A percentile compares a stretch with the other conserved stretches of the same genome.
These are phyloP conservation scores for Plasmodium relictum DNA, from an alignment of 169 alveolate species.

Conservation along the genomic window DNA sequence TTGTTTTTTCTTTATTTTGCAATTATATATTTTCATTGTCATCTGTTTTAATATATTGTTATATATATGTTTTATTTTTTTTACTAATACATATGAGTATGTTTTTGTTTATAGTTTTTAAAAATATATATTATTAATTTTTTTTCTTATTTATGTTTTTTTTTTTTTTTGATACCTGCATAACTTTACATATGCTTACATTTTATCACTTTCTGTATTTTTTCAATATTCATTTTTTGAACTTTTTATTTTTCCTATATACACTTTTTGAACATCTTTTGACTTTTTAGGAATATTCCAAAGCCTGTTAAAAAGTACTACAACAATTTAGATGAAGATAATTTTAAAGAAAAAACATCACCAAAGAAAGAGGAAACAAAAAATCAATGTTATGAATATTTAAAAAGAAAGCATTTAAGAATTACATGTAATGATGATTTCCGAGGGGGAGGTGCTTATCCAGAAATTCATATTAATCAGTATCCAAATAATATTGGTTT, in stretches of 20 bases:
- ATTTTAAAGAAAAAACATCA: background rate
- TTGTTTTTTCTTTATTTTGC: too few species aligned
- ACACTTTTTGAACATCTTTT: too few species aligned
- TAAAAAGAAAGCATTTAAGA: constrained; percentile 78
- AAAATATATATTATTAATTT: too few species aligned
- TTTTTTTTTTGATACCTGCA: too few species aligned
- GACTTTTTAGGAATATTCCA: constrained; percentile 46
- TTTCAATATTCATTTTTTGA: background rate
- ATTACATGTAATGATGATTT: constrained; percentile 86
- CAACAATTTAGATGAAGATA: background rate
- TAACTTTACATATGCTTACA: too few species aligned
- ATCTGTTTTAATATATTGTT: too few species aligned
- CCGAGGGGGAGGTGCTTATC: constrained; percentile 89
- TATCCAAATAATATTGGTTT: constrained; percentile 87
- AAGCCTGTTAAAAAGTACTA: constrained; percentile 34
- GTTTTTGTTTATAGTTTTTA: too few species aligned
- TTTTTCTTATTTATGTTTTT: too few species aligned
- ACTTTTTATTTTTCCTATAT: background rate
- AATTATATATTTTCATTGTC: too few species aligned
- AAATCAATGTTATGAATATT: constrained; percentile 72
- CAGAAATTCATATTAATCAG: constrained; percentile 87
- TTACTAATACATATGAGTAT: too few species aligned
- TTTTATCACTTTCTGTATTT: too few species aligned
- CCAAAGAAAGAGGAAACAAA: constrained; percentile 10
- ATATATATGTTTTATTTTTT: too few species aligned